phyloP scores from a whole-genome alignment of 495 filamentous ascomycete species.

The Penicillium daleae region DNA sequence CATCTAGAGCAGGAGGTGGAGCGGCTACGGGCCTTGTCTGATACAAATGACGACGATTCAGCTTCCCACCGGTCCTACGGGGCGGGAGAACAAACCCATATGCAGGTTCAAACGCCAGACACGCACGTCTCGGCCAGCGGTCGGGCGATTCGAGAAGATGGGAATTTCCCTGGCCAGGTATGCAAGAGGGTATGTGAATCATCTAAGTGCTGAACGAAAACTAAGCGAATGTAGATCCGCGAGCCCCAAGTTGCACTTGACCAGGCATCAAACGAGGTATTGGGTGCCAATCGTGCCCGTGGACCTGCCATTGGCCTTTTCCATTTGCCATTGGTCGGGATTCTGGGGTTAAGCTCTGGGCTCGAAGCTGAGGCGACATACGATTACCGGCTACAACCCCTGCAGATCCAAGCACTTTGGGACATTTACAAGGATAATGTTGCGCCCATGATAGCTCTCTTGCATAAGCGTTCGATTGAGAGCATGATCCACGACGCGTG shows the following conservation, averaged over 20 bases:
- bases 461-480: slow-evolving; percentile 59
- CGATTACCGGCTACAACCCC: slow-evolving; percentile 9
- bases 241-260: not conserved
- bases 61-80: not conserved
- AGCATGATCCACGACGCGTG: slow-evolving; percentile 34
- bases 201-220: not conserved
- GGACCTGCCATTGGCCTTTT: not conserved
- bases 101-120: not conserved
- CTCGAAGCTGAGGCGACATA: not conserved
- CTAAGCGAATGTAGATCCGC: not conserved
- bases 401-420: slow-evolving; percentile 63
- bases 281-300: not conserved
- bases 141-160: not conserved
- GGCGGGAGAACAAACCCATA: not conserved
- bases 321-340: not conserved
- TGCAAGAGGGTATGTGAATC: not conserved
- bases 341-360: not conserved
- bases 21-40: slow-evolving; percentile 37
- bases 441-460: slow-evolving; percentile 62
- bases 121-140: not conserved
- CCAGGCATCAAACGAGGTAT: not conserved
- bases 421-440: slow-evolving; percentile 64
- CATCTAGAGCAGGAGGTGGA: slow-evolving; percentile 74
- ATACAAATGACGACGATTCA: not conserved
- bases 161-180: not conserved